Evolutionary conservation across 1,284 basidiomycete species (phyloP).

Genomic region (Fomitopsis schrenkii): DNA sequence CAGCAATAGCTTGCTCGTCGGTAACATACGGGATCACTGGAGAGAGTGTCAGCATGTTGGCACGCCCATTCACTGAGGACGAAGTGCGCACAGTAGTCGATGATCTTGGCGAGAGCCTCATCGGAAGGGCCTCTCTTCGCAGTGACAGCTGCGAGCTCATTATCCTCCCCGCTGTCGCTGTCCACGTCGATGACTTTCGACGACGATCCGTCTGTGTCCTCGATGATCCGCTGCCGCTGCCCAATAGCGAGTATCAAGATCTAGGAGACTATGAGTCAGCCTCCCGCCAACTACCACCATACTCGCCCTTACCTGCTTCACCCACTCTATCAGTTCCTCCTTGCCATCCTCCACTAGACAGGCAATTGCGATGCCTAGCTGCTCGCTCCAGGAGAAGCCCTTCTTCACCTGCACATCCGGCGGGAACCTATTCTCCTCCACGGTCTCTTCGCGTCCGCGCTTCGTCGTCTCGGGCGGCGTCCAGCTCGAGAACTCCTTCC

Average conservation of each 20-base stretch:
- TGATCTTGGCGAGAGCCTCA: slow-evolving; percentile 70
- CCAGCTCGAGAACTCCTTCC: slow-evolving; percentile 84
- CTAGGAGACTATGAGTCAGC: slow-evolving; percentile 34
- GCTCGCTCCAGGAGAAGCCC: slow-evolving; percentile 85
- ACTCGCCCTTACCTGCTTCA: slow-evolving; percentile 58
- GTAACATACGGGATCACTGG: slow-evolving; percentile 71
- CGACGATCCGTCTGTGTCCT: slow-evolving; percentile 56
- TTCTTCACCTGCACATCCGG: slow-evolving; percentile 82
- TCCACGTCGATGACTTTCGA: slow-evolving; percentile 32
- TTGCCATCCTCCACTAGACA: slow-evolving; percentile 68
- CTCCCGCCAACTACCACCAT: not conserved
- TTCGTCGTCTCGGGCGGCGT: slow-evolving; percentile 59
- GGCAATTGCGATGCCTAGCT: slow-evolving; percentile 82
- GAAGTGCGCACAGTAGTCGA: slow-evolving; percentile 64
- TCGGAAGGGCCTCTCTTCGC: slow-evolving; percentile 51
- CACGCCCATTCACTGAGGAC: not conserved
- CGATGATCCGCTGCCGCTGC: slow-evolving; percentile 66
- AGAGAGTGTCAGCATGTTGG: not conserved
- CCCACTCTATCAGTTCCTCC: slow-evolving; percentile 70
- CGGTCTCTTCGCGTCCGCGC: slow-evolving; percentile 26
- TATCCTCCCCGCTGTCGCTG: slow-evolving; percentile 44
- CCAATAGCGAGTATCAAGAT: slow-evolving; percentile 65
- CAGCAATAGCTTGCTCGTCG: slow-evolving; percentile 72
- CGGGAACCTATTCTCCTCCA: slow-evolving; percentile 46
- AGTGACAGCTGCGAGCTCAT: slow-evolving; percentile 32